A percentile compares a stretch with the other conserved stretches of the same genome.
phyloP scores from a whole-genome alignment of 1,139 yeast species.

The Yamadazyma conglobata region DNA sequence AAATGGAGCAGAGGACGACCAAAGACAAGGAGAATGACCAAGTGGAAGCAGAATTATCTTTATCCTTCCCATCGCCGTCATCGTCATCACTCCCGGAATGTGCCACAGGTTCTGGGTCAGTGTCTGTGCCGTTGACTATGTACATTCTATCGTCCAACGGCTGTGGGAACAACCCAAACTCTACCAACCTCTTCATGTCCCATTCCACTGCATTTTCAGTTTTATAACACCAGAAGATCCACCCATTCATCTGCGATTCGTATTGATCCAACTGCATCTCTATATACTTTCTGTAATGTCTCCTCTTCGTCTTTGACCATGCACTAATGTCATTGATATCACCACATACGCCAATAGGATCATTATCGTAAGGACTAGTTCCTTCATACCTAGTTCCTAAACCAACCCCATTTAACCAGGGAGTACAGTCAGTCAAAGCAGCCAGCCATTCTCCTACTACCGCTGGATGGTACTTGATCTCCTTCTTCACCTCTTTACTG shows the following conservation, averaged over 20 bases:
- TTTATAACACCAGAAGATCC: constrained; percentile 93
- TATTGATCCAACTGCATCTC: constrained; percentile 92
- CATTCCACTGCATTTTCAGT: constrained; percentile 87
- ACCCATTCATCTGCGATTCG: constrained; percentile 64
- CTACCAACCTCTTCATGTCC: constrained; percentile 63
- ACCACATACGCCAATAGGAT: constrained; percentile 62
- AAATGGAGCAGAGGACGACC: background rate
- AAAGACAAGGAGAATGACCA: background rate
- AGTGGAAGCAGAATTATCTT: constrained; percentile 3
- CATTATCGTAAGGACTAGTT: constrained; percentile 39
- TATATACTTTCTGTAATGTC: constrained; percentile 61
- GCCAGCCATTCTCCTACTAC: constrained; percentile 93
- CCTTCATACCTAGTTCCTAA: constrained; percentile 84
- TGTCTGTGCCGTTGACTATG: constrained; percentile 34
- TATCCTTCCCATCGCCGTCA: constrained; percentile 8
- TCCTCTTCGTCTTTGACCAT: constrained; percentile 60
- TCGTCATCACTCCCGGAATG: constrained; percentile 1
- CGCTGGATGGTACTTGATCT: constrained; percentile 66
- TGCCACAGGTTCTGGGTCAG: constrained; percentile 14
- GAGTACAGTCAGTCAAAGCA: constrained; percentile 89
- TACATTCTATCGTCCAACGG: constrained; percentile 50
- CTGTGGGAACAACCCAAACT: constrained; percentile 53
- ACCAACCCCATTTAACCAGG: constrained; percentile 89
- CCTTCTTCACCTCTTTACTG: constrained; percentile 50
- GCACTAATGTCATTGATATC: constrained; percentile 50